Conservation (phyloP, 2,329 filamentous ascomycete genomes). For the Xylaria sp. region DNA sequence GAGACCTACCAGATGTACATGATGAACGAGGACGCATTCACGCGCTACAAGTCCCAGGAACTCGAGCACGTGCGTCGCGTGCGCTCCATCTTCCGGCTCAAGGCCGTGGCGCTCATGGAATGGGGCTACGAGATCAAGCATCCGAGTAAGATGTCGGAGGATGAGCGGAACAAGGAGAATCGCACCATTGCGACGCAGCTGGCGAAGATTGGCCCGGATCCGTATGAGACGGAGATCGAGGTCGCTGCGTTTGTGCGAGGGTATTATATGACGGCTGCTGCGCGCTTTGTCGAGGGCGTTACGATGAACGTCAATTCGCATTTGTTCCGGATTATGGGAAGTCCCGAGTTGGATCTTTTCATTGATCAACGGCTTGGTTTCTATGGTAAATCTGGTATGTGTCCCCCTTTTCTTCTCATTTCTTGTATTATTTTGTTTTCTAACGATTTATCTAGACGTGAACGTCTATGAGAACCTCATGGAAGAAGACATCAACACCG, state of each 20-base stretch:
- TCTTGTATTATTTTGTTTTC: too few species aligned
- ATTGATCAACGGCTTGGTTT: slow-evolving; percentile 28
- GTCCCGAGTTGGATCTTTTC: slow-evolving; percentile 23
- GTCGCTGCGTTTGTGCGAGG: slow-evolving; percentile 59
- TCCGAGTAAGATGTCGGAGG: slow-evolving; percentile 40
- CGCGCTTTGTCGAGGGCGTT: slow-evolving; percentile 56
- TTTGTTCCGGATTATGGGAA: slow-evolving; percentile 27
- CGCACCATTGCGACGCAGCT: slow-evolving; percentile 39
- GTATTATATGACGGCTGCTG: slow-evolving; percentile 63
- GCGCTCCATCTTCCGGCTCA: slow-evolving; percentile 46
- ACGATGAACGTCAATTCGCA: slow-evolving; percentile 31
- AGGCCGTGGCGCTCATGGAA: slow-evolving; percentile 34
- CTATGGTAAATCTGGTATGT: slow-evolving; percentile 27
- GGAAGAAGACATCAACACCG: slow-evolving; percentile 44
- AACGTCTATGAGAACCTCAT: slow-evolving; percentile 41
- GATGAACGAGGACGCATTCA: slow-evolving; percentile 46
- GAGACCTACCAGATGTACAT: slow-evolving; percentile 55
- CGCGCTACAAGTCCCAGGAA: slow-evolving; percentile 43
- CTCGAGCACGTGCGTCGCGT: slow-evolving; percentile 41
- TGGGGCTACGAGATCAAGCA: slow-evolving; percentile 32
- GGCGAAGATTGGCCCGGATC: slow-evolving; percentile 50
- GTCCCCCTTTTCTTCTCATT: slow-evolving; percentile 13
- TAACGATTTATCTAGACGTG: slow-evolving; percentile 18
- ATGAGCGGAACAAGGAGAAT: slow-evolving; percentile 43
- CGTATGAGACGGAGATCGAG: slow-evolving; percentile 54